Base-by-base conservation (phyloP, 148 eudicot genomes). In the Chenopodium berlandieri region DNA sequence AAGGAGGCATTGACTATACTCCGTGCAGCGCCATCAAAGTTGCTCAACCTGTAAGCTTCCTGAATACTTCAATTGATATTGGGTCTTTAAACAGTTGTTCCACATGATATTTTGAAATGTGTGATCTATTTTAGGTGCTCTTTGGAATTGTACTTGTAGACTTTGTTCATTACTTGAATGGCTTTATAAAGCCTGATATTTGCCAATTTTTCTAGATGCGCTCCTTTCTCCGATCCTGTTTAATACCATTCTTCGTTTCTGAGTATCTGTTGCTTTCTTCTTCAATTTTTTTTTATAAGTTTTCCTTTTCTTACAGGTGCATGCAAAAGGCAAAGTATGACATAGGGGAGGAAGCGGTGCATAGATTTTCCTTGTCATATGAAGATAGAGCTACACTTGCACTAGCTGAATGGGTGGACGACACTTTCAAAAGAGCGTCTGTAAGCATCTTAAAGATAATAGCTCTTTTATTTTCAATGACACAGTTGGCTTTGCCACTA, bases 321-420 rank as follows among this genome's bases (percentile, higher is more conserved):
- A 92, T 96, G 98, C 98, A 91, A 84, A 92, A 91, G 88, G 97
- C 92, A 68, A 91, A 94, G 80, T 96, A 88, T 87, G 97, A 94
- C 83, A 92, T 96, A 67, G 99, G 99, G 78, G 95, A 92, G 87
- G 99, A 96, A 89, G 98, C 98, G 81, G 94, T 96, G 82, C 89
- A 91, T 85, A 92, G 98, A 63, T 96, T 96, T 83, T 92, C 92
- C 78, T 82, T 96, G 88, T 84, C 99, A 79, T 90, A 95, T 82
- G 99, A 96, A 92, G 99, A 96, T 87, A 92, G 90, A 91, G 99
- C 97, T 32, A 96, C 94, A 44, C 94, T 96, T 76, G 91, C 93
- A 78, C 87, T 96, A 65, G 89, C 95, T 88, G 99, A 96, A 85
- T 96, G 99, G 99, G 97, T 96, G 70, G 99, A 92, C 84, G 89